These are phyloP conservation scores for Candida sp. DNA, from an alignment of 1,139 yeast genomes.

Conservation along the genomic window DNA sequence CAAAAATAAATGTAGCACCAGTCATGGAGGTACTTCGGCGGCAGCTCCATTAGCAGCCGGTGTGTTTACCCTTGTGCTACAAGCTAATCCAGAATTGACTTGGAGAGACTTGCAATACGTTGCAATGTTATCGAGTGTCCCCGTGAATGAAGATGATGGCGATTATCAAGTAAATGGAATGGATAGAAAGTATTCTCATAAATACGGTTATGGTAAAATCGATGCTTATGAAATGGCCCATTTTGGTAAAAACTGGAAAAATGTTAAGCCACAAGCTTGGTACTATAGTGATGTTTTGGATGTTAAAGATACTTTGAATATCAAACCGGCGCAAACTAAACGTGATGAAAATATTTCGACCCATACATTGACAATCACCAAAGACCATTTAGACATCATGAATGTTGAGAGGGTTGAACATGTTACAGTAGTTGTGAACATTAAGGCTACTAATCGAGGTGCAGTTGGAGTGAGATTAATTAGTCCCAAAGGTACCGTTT, in stretches of 20 bases:
- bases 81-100: conserved; percentile 80
- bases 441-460: conserved; percentile 68
- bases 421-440: conserved; percentile 75
- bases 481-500: conserved; percentile 74
- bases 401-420: conserved; percentile 81
- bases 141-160: conserved; percentile 64
- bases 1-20: conserved; percentile 61
- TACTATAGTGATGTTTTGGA: conserved; percentile 44
- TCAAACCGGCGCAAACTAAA: conserved; percentile 8
- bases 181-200: conserved; percentile 73
- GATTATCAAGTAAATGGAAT: conserved; percentile 63
- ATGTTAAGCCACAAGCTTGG: conserved; percentile 93
- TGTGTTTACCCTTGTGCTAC: conserved; percentile 74
- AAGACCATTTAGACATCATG: conserved; percentile 46
- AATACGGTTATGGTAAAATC: conserved; percentile 89
- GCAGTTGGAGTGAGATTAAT: conserved; percentile 58
- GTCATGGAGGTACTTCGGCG: conserved; percentile 97
- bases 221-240: conserved; percentile 80
- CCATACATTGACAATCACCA: conserved; percentile 45
- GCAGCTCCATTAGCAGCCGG: conserved; percentile 99
- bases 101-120: conserved; percentile 97
- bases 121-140: conserved; percentile 69
- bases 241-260: conserved; percentile 72
- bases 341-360: conserved; percentile 24
- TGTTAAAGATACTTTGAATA: conserved; percentile 25